Evolutionary conservation across 2,329 filamentous ascomycete species (phyloP).

Genomic region (Rosellinia necatrix): DNA sequence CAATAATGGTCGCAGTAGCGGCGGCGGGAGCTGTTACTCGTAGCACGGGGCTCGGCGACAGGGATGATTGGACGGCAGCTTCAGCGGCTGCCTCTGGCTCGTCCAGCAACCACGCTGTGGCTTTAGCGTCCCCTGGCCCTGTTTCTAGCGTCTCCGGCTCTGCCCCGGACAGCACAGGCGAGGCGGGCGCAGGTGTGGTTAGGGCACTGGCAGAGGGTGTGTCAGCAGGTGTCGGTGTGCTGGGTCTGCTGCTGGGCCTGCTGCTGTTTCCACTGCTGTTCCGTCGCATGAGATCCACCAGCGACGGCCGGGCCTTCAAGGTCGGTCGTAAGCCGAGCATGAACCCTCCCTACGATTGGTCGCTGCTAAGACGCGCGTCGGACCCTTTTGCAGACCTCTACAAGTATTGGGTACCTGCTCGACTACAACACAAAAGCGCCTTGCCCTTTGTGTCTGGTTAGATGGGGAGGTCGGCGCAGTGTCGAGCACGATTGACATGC

Average conservation of each 20-base stretch:
- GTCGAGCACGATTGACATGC: neutral
- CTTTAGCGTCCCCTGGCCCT: conserved; percentile 18
- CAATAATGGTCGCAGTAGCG: conserved; percentile 25
- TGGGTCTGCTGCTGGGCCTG: conserved; percentile 19
- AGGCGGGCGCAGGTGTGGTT: conserved; percentile 33
- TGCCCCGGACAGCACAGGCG: too few species aligned
- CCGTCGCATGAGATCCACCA: conserved; percentile 54
- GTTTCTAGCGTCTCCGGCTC: conserved; percentile 2
- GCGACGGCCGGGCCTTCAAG: conserved; percentile 57
- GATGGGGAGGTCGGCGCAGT: neutral
- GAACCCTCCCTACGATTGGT: conserved; percentile 12
- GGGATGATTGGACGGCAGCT: conserved; percentile 37
- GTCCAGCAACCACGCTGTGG: conserved; percentile 17
- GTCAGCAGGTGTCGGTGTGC: conserved; percentile 20
- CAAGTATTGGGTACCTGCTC: neutral
- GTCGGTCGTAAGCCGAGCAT: conserved; percentile 57
- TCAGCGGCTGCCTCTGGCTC: conserved; percentile 18
- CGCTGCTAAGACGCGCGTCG: neutral
- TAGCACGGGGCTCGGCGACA: conserved; percentile 39
- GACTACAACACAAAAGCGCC: neutral
- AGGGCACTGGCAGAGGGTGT: conserved; percentile 20
- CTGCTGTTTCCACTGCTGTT: conserved; percentile 33
- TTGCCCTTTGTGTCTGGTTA: neutral
- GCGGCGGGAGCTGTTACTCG: conserved; percentile 36
- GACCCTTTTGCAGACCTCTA: too few species aligned